Evolutionary conservation across 2,329 filamentous ascomycete genomes (phyloP), one percentile per base, ranked within the genome.

Genomic region (Periglandula ipomoeae): DNA sequence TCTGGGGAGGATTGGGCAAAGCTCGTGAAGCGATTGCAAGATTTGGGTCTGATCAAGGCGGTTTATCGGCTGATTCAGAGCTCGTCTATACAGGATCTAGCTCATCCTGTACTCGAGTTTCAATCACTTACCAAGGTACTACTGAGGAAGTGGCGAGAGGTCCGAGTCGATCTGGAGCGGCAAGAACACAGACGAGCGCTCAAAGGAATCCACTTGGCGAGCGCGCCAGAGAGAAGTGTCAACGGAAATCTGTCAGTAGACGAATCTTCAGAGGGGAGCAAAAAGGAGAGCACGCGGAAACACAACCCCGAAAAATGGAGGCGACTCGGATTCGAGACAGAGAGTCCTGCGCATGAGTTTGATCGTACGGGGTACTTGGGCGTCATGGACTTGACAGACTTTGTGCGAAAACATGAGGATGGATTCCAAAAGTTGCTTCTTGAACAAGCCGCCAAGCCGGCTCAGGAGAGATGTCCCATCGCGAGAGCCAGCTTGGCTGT

Each of bases 321-420:
- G 58, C 78, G 90, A 47, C 66, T 98, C 38, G 93, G 93, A 3
- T 98, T 98, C 59, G 86, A 93, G 65, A 85, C 86, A 0, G 93
- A 98, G 66, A 90, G 80, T 56, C 93, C 93, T 3, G 84, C 84
- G 0, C 76, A 78, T 58, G 93, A 98, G 58, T 97, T 98, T 61
- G 83, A 89, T 19, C 73, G 80, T 35, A 85, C 87, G 24, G 93
- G 93, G 0, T 97, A 90, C 63, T 68, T 98, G 47, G 93, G 93
- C 24, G 88, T 98, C 80, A 97, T 98, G 90, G 93, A 98, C 64
- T 68, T 98, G 59, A 88, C 89, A 2, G 90, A 97, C 65, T 98
- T 89, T 63, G 89, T 95, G 44, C 81, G 86, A 60, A 95, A 89
- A 62, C 84, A 95, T 61, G 89, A 95, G 64, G 90, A 96, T 61